phyloP scores from a whole-genome alignment of 495 filamentous ascomycete species.

The Geoglossum glabrum region DNA sequence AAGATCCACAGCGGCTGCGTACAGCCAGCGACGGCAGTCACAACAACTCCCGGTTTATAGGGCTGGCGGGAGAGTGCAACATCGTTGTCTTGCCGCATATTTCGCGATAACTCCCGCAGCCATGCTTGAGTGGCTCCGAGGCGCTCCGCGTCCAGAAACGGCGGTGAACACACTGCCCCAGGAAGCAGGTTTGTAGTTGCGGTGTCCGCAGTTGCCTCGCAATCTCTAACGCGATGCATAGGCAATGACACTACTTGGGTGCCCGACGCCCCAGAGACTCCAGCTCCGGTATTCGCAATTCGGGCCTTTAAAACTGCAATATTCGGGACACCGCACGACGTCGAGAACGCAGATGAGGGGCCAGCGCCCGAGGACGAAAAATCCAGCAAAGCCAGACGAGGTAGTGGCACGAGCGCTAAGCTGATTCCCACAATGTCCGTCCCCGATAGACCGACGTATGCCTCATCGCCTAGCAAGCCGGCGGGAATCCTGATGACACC shows the following conservation, averaged over 20 bases:
- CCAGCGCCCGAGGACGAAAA: neutral
- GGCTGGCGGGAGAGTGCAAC: neutral
- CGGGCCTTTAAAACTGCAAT: conserved; percentile 81
- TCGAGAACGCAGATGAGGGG: conserved; percentile 15
- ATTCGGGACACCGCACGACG: conserved; percentile 61
- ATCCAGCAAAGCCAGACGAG: conserved; percentile 22
- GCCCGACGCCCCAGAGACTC: conserved; percentile 66
- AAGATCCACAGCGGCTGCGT: conserved; percentile 13
- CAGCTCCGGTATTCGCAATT: conserved; percentile 81
- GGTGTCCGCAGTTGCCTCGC: neutral
- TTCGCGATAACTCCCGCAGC: neutral
- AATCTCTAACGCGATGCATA: neutral
- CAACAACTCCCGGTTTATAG: neutral
- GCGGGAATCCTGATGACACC: conserved; percentile 72
- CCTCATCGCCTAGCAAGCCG: conserved; percentile 39
- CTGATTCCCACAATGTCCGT: neutral
- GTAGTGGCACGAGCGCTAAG: neutral
- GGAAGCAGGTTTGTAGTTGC: conserved; percentile 4
- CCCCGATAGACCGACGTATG: neutral
- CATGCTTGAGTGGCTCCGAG: conserved; percentile 23
- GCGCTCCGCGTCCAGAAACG: conserved; percentile 9
- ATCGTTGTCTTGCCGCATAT: neutral
- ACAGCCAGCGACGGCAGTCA: neutral
- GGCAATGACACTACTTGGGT: neutral
- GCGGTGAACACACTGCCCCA: neutral